Base-by-base conservation (phyloP, 2,329 filamentous ascomycete species). In the Xylariaceae sp. region DNA sequence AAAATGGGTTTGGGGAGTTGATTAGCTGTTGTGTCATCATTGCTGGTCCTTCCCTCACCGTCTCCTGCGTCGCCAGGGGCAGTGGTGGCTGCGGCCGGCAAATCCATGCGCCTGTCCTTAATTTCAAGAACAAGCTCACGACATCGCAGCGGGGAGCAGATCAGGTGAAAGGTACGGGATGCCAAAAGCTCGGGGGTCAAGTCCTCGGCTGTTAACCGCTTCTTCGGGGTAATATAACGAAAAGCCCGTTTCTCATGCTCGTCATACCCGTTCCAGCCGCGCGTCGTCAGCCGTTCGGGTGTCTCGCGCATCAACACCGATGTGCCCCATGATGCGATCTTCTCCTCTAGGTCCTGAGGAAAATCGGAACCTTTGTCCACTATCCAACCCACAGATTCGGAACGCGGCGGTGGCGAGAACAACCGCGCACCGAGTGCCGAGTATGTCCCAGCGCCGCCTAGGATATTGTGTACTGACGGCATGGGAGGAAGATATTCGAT, bases 301-400 rank as follows among this genome's bases (percentile, higher is more conserved):
- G 89, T 86, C 53, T 84, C 76, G 56, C 92, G 84, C 64, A 94
- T 77, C 13, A 91, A 69, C 17, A 84, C 89, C 4, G 84, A 83
- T 1, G 92, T 96, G 13, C 85, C 75, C 92, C 94, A 97, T 49
- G 83, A 80, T 11, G 81, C 75, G 65, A 99, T 86, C 49, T 83
- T 78, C 1, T 79, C 71, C 52, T 82, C 81, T 55, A 96, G 78
- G 10, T 82, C 75, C 0, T 77, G 64, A 0, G 93, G 92, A 66
- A 97, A 97, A 74, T 97, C 94, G 13, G 84, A 88, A 35, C 94
- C 94, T 68, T 86, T 84, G 74, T 99, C 93, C 49, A 97, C 85
- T 63, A 97, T 87, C 92, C 92, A 97, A 64, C 90, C 91, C 4
- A 97, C 85, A 2, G 82, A 80, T 44, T 77, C 79, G 18, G 90